Conservation (phyloP, 495 filamentous ascomycete genomes). For the Aspergillus ostianus region DNA sequence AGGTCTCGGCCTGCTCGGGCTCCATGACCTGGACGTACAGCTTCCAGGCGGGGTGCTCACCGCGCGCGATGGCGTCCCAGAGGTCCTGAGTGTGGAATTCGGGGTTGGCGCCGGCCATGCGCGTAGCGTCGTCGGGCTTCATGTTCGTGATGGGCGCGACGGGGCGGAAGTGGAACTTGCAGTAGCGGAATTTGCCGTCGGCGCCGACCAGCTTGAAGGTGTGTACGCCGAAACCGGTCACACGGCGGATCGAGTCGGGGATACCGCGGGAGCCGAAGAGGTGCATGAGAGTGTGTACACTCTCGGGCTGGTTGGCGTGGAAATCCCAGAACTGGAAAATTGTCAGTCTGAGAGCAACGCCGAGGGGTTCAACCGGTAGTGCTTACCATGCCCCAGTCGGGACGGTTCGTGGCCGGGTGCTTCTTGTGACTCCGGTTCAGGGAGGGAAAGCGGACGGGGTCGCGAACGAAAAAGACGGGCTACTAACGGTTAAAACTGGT, state of each 20-base stretch:
- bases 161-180: constrained; percentile 64
- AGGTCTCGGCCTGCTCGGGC: constrained; percentile 41
- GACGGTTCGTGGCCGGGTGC: constrained; percentile 44
- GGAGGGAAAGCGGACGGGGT: constrained; percentile 53
- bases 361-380: not conserved
- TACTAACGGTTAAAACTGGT: not conserved
- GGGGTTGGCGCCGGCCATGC: constrained; percentile 47
- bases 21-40: constrained; percentile 50
- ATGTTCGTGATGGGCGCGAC: constrained; percentile 54
- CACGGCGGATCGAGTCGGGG: constrained; percentile 58
- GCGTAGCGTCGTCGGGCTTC: constrained; percentile 50
- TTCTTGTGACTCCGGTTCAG: constrained; percentile 53
- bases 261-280: constrained; percentile 66
- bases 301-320: constrained; percentile 32
- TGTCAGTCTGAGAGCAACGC: not conserved
- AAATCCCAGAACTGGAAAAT: constrained; percentile 54
- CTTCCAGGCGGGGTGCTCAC: constrained; percentile 43
- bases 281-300: constrained; percentile 65
- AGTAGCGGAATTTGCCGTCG: constrained; percentile 58
- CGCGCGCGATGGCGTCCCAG: constrained; percentile 33
- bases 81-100: constrained; percentile 41
- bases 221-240: constrained; percentile 65
- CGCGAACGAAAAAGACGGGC: constrained; percentile 54
- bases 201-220: constrained; percentile 61
- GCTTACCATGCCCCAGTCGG: constrained; percentile 49